These are phyloP conservation scores for Phytophthora melonis DNA, from an alignment of 352 stramenopile genomes.

Conservation along the genomic window DNA sequence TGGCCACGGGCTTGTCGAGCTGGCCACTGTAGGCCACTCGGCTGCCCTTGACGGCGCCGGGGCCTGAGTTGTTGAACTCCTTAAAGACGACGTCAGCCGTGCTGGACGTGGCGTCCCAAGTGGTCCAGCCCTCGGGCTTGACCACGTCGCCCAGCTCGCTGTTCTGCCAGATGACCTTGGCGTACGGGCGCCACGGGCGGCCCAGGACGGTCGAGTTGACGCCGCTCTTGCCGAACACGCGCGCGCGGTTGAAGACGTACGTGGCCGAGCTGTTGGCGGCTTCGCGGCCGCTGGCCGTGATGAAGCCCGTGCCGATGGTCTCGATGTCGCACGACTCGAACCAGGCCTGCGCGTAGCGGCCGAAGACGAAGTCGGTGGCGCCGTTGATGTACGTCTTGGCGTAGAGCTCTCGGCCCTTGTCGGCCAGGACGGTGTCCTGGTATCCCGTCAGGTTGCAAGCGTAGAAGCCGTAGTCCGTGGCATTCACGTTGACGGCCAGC, in stretches of 20 bases:
- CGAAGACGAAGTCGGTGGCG: constrained; percentile 38
- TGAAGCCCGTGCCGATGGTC: constrained; percentile 35
- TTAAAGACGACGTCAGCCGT: constrained; percentile 30
- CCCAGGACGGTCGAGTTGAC: constrained; percentile 27
- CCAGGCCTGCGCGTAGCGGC: constrained; percentile 27
- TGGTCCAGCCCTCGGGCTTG: constrained; percentile 31
- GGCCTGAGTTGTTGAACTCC: constrained; percentile 35
- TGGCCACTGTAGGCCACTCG: constrained; percentile 32
- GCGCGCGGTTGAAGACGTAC: constrained; percentile 36
- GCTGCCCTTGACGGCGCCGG: constrained; percentile 14
- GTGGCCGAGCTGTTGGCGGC: constrained; percentile 15
- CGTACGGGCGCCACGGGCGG: constrained; percentile 29
- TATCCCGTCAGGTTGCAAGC: constrained; percentile 33
- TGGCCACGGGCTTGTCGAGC: constrained; percentile 22
- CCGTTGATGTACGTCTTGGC: constrained; percentile 36
- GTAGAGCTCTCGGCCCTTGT: constrained; percentile 36
- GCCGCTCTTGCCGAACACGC: constrained; percentile 28
- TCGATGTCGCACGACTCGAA: constrained; percentile 41
- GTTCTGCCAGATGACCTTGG: constrained; percentile 33
- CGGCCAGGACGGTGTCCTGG: constrained; percentile 32
- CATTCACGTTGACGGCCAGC: constrained; percentile 36
- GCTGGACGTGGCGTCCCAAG: constrained; percentile 29
- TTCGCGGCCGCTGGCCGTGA: constrained; percentile 37
- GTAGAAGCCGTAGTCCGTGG: constrained; percentile 41
- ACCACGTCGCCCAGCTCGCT: constrained; percentile 31